phyloP scores from a whole-genome alignment of 1,284 basidiomycete genomes.

The Acaromyces ingoldii region DNA sequence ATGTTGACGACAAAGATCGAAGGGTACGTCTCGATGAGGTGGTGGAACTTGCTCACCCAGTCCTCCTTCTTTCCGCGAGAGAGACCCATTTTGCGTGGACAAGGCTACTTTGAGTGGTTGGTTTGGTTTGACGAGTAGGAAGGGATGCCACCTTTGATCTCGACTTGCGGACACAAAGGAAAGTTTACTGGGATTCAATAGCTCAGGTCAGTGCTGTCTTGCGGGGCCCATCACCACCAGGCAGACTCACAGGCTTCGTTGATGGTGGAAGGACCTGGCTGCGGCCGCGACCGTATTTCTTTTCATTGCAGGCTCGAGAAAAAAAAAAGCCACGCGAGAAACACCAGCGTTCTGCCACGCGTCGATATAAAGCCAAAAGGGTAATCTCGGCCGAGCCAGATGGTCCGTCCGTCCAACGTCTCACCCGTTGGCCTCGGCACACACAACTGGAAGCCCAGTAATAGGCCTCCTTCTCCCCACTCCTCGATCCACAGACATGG shows the following conservation, averaged over 20 bases:
- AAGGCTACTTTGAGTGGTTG: background rate
- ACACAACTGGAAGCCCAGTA: too few species aligned
- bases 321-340: too few species aligned
- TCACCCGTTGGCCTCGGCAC: too few species aligned
- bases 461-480: too few species aligned
- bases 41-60: slow-evolving; percentile 92
- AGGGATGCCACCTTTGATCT: slow-evolving; percentile 6
- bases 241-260: slow-evolving; percentile 8
- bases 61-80: slow-evolving; percentile 82
- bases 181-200: background rate
- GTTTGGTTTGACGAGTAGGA: background rate
- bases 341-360: too few species aligned
- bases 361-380: too few species aligned
- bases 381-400: too few species aligned
- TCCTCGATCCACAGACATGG: too few species aligned
- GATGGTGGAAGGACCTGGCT: too few species aligned
- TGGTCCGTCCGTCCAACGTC: too few species aligned
- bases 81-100: slow-evolving; percentile 68
- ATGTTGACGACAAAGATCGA: slow-evolving; percentile 98
- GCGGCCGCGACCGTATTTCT: too few species aligned
- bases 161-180: slow-evolving; percentile 7
- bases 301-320: too few species aligned
- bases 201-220: background rate
- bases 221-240: background rate
- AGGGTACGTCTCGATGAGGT: slow-evolving; percentile 85